Conservation (phyloP, 352 stramenopile genomes). For the Pythium sp. region DNA sequence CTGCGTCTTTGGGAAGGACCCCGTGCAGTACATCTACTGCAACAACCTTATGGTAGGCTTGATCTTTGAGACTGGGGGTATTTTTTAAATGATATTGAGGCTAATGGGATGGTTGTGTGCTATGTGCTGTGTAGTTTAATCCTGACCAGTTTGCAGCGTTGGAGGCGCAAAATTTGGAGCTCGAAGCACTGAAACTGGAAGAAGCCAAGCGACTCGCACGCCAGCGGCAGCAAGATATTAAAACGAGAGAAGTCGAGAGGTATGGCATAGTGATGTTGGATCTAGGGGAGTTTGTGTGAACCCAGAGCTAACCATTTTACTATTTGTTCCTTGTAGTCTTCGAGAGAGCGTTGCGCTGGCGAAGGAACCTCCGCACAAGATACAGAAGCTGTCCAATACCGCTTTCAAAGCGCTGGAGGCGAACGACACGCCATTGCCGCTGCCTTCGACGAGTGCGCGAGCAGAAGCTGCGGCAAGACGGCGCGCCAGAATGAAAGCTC, state of each 20-base stretch:
- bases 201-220: slow-evolving; percentile 5
- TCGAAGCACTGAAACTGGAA: slow-evolving; percentile 21
- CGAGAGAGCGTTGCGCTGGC: slow-evolving; percentile 15
- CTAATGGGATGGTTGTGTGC: neutral
- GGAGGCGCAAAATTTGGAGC: slow-evolving; percentile 4
- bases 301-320: neutral
- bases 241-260: slow-evolving; percentile 10
- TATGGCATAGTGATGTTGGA: slow-evolving; percentile 3
- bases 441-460: slow-evolving; percentile 4
- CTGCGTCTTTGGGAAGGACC: slow-evolving; percentile 57
- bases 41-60: slow-evolving; percentile 64
- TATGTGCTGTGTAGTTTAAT: slow-evolving; percentile 5
- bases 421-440: neutral
- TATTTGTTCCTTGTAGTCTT: slow-evolving; percentile 7
- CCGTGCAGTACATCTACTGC: slow-evolving; percentile 72
- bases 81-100: neutral
- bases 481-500: slow-evolving; percentile 12
- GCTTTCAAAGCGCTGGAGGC: slow-evolving; percentile 22
- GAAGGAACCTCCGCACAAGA: slow-evolving; percentile 36
- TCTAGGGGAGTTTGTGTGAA: slow-evolving; percentile 6
- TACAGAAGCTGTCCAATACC: slow-evolving; percentile 32
- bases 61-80: neutral
- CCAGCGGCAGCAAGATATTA: slow-evolving; percentile 10
- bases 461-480: neutral
- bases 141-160: slow-evolving; percentile 1